A percentile compares a stretch with the other conserved stretches of the same genome.
Conservation (phyloP, 2,329 filamentous ascomycete genomes). For the Fusarium proliferatum region DNA sequence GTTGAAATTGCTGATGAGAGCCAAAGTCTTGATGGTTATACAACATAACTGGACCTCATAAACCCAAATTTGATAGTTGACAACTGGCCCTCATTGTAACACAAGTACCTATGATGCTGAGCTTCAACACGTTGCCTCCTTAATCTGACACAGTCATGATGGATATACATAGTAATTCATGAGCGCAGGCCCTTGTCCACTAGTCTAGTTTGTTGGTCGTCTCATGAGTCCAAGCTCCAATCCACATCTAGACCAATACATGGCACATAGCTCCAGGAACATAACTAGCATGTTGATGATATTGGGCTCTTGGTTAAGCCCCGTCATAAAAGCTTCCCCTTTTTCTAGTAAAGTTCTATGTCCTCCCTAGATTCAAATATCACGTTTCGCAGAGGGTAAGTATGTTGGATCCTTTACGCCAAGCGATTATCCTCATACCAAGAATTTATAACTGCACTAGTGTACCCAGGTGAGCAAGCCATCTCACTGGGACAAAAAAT, state of each 20-base stretch:
- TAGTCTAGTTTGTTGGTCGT: constrained; percentile 21
- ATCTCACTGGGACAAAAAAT: background rate
- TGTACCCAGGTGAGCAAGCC: background rate
- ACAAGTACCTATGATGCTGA: background rate
- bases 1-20: background rate
- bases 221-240: constrained; percentile 34
- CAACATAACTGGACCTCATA: too few relatives aligned
- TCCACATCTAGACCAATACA: constrained; percentile 14
- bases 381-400: background rate
- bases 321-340: background rate
- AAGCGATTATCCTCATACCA: background rate
- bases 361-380: background rate
- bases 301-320: constrained; percentile 4
- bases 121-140: background rate
- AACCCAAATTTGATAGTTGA: background rate
- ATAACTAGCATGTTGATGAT: background rate
- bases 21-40: background rate
- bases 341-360: background rate
- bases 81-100: background rate
- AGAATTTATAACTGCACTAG: background rate
- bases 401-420: background rate
- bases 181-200: constrained; percentile 14
- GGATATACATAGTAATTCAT: constrained; percentile 3
- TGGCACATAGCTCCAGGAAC: background rate
- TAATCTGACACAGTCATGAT: constrained; percentile 13